phyloP scores from a whole-genome alignment of 139 green algal genomes.

The Tetradesmus obliquus region DNA sequence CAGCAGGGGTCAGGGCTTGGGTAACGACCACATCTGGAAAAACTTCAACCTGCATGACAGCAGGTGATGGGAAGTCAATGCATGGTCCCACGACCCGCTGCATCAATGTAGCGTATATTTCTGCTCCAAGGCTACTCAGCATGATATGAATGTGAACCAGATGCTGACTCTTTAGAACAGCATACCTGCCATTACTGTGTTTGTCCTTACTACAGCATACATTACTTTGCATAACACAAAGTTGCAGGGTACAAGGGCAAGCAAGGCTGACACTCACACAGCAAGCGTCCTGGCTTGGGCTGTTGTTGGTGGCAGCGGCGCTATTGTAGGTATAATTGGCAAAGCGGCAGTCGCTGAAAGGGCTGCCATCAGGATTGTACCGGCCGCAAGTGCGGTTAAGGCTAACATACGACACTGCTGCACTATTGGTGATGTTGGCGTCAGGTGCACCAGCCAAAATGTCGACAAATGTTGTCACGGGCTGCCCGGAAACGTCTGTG shows the following conservation, averaged over 20 bases:
- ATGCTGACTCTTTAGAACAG: too few relatives aligned
- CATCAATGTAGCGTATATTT: too few relatives aligned
- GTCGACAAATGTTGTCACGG: neutral
- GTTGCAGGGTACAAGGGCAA: too few relatives aligned
- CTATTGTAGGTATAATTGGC: neutral
- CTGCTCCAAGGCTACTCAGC: too few relatives aligned
- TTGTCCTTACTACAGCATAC: too few relatives aligned
- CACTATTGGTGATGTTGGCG: neutral
- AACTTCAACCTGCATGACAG: constrained; percentile 5
- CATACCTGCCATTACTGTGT: too few relatives aligned
- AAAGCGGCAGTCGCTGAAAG: neutral
- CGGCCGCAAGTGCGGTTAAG: neutral
- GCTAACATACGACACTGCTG: neutral
- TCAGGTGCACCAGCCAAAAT: neutral
- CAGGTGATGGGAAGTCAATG: neutral
- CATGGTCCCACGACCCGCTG: neutral
- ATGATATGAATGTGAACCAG: too few relatives aligned
- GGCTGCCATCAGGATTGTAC: neutral
- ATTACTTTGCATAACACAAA: too few relatives aligned
- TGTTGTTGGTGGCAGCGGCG: neutral
- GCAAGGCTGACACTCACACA: constrained; percentile 3
- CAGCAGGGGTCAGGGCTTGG: neutral
- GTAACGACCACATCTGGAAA: constrained; percentile 7
- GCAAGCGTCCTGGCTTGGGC: neutral
- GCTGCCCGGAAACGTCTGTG: neutral